Evolutionary conservation across 371 early-diverging fungal species (phyloP), one percentile per base, ranked within the genome.

Genomic region (Mortierella sp.): DNA sequence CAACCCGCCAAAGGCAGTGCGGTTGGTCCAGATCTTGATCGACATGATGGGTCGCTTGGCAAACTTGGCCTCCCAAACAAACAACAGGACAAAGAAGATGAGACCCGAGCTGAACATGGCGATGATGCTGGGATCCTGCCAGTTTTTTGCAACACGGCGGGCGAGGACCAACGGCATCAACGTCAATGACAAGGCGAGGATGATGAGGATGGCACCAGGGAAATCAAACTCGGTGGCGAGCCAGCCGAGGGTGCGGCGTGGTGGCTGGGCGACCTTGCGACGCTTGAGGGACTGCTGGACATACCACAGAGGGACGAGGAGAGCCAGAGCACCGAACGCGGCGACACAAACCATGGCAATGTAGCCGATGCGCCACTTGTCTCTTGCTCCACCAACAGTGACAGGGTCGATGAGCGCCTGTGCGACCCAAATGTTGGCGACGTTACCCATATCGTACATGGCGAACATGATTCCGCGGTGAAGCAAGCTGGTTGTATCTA

Each of bases 31-130:
- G 72, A 85, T 88, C 24, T 79, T 79, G 50, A 89, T 74, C 21
- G 92, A 89, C 80, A 92, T 87, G 11, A 92, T 80, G 13, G 91
- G 91, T 24, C 81, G 83, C 63, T 75, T 55, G 10, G 92, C 89
- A 68, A 72, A 75, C 63, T 88, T 90, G 72, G 70, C 48, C 79
- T 92, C 92, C 87, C 90, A 92, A 50, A 83, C 19, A 28, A 73
- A 74, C 76, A 92, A 82, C 1, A 90, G 70, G 26, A 75, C 55
- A 68, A 81, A 76, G 26, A 74, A 34, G 26, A 88, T 58, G 10
- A 85, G 75, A 42, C 90, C 89, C 55, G 70, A 79, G 52, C 76
- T 72, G 60, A 91, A 78, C 57, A 82, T 74, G 54, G 84, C 89
- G 38, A 90, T 42, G 44, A 72, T 77, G 6, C 34, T 79, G 71